These are phyloP conservation scores for Coemansia sp. DNA, from an alignment of 192 early-diverging fungal genomes.

Conservation along the genomic window DNA sequence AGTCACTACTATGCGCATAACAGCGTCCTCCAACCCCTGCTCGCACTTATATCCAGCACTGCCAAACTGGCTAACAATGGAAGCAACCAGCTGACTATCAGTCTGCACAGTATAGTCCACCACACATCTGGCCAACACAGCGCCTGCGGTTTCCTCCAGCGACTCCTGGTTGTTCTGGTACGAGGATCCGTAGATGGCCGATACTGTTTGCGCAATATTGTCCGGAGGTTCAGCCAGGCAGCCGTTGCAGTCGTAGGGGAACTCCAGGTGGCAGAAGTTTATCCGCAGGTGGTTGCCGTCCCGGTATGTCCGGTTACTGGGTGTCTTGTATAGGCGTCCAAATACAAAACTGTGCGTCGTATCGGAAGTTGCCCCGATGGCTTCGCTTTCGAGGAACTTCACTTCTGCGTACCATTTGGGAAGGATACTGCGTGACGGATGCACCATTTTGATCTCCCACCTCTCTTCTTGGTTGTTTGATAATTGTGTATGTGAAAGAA, in stretches of 20 bases:
- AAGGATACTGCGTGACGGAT: conserved; percentile 15
- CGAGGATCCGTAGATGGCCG: background rate
- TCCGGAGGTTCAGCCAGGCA: conserved; percentile 28
- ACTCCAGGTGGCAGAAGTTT: conserved; percentile 39
- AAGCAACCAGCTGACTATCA: background rate
- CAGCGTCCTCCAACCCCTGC: conserved; percentile 11
- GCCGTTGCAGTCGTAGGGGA: conserved; percentile 30
- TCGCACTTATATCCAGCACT: conserved; percentile 11
- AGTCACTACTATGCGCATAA: conserved; percentile 9
- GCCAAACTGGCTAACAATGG: conserved; percentile 13
- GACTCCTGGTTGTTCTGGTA: background rate
- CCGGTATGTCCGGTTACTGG: conserved; percentile 17
- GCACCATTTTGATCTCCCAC: conserved; percentile 8
- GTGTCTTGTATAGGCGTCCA: conserved; percentile 27
- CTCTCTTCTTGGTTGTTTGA: background rate
- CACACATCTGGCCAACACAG: conserved; percentile 15
- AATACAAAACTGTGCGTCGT: conserved; percentile 26
- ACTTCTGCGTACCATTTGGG: conserved; percentile 35
- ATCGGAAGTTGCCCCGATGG: conserved; percentile 11
- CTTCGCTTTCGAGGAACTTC: conserved; percentile 23
- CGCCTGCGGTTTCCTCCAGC: background rate
- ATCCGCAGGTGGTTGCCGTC: conserved; percentile 34
- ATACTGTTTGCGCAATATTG: conserved; percentile 15
- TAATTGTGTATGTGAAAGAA: background rate
- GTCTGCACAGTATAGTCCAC: conserved; percentile 26